Conservation (phyloP, 2,329 filamentous ascomycete genomes). For the Myriosclerotinia scirpicola region DNA sequence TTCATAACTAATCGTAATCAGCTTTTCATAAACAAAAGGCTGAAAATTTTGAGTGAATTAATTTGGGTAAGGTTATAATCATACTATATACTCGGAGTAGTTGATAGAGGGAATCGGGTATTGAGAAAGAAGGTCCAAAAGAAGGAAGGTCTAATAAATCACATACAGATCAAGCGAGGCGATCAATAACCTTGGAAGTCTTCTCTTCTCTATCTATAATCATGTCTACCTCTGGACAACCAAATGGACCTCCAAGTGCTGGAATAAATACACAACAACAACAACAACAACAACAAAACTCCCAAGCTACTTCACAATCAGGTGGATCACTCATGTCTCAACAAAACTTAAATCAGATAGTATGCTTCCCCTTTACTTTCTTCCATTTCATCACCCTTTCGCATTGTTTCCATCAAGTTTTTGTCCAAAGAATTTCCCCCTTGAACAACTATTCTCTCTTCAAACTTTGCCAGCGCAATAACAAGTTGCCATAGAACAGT, state of each 20-base stretch:
- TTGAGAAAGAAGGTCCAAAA: too few species aligned
- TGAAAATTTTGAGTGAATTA: background rate
- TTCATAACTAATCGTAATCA: background rate
- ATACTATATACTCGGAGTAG: too few species aligned
- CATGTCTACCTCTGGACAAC: conserved; percentile 46
- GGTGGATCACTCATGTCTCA: conserved; percentile 62
- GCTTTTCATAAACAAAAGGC: background rate
- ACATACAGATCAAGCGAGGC: too few species aligned
- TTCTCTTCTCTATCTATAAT: background rate
- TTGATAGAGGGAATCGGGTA: too few species aligned
- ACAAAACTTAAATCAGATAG: conserved; percentile 93
- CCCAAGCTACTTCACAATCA: conserved; percentile 49
- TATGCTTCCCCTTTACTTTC: conserved; percentile 56
- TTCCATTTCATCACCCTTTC: background rate
- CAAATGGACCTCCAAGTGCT: conserved; percentile 47
- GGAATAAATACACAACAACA: conserved; percentile 46
- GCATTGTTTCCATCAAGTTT: background rate
- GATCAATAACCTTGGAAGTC: too few species aligned
- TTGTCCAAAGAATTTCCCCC: background rate
- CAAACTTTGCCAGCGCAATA: background rate
- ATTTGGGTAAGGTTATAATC: background rate
- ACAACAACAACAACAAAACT: conserved; percentile 34
- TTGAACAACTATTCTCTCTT: background rate
- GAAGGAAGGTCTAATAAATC: too few species aligned
- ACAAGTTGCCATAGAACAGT: background rate